A percentile compares a stretch with the other conserved stretches of the same genome.
Evolutionary conservation across 2,329 filamentous ascomycete genomes (phyloP).

Genomic region (Ascochyta clinopodiicola): DNA sequence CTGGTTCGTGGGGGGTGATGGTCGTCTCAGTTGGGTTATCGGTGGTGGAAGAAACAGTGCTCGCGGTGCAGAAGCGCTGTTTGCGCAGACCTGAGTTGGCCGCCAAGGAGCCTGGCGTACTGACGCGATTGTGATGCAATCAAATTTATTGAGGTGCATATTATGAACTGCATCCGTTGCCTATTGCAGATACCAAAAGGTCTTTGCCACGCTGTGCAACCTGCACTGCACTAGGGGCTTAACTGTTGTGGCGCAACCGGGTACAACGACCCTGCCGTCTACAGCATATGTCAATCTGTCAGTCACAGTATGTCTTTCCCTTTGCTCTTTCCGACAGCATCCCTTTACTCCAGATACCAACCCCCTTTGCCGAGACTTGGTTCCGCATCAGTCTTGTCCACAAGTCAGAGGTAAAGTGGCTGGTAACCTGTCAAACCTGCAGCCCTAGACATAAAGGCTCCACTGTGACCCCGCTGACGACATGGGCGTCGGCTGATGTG

Average conservation of each 20-base stretch:
- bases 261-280: constrained; percentile 19
- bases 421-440: constrained; percentile 38
- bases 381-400: not conserved
- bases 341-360: constrained; percentile 8
- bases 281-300: constrained; percentile 33
- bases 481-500: constrained; percentile 14
- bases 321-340: constrained; percentile 2
- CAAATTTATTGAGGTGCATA: constrained; percentile 10
- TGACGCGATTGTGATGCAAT: not conserved
- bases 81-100: not conserved
- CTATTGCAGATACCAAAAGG: constrained; percentile 1
- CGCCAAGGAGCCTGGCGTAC: not conserved
- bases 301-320: constrained; percentile 26
- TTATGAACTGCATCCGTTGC: constrained; percentile 3
- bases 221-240: constrained; percentile 23
- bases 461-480: constrained; percentile 1
- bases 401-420: not conserved
- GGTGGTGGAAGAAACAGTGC: constrained; percentile 4
- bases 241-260: constrained; percentile 24
- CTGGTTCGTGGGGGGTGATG: constrained; percentile 14
- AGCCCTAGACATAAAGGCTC: constrained; percentile 12
- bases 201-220: constrained; percentile 17
- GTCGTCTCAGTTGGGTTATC: constrained; percentile 20
- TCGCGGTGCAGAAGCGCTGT: not conserved
- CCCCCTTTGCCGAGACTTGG: not conserved